phyloP scores from a whole-genome alignment of 2,329 filamentous ascomycete genomes.

The Exophiala sp. region DNA sequence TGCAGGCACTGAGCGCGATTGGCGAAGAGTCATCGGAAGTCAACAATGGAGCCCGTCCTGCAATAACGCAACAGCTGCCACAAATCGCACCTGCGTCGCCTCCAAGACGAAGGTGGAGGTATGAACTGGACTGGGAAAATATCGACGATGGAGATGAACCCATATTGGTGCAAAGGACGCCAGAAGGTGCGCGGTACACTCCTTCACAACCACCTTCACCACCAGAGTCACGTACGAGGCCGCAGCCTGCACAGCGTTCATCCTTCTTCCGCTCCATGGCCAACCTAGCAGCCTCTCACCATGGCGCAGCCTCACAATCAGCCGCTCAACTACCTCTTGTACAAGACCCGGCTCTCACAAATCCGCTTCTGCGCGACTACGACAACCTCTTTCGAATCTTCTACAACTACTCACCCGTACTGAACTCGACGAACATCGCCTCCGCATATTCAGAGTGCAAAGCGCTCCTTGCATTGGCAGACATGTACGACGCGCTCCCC shows the following conservation, averaged over 20 bases:
- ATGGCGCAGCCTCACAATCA: conserved; percentile 47
- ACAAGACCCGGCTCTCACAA: conserved; percentile 57
- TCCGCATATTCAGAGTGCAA: conserved; percentile 94
- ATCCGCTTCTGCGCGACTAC: conserved; percentile 84
- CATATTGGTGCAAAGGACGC: conserved; percentile 73
- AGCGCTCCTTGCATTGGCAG: conserved; percentile 79
- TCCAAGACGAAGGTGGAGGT: conserved; percentile 70
- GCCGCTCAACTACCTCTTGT: conserved; percentile 50
- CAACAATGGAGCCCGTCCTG: conserved; percentile 15
- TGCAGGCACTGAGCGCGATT: conserved; percentile 53
- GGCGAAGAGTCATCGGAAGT: conserved; percentile 44
- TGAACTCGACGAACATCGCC: conserved; percentile 85
- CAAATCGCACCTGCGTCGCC: conserved; percentile 28
- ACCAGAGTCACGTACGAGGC: conserved; percentile 59
- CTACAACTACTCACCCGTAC: conserved; percentile 81
- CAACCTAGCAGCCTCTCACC: conserved; percentile 59
- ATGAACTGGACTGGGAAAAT: conserved; percentile 76
- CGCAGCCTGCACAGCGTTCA: conserved; percentile 53
- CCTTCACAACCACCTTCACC: conserved; percentile 35
- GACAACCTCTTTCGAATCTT: conserved; percentile 94
- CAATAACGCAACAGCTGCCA: background rate
- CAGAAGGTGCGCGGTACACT: conserved; percentile 19
- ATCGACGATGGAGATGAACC: conserved; percentile 68
- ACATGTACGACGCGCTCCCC: conserved; percentile 86
- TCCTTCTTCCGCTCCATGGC: conserved; percentile 85